Base-by-base conservation (phyloP, 495 filamentous ascomycete species). In the Podospora pseudopauciseta region DNA sequence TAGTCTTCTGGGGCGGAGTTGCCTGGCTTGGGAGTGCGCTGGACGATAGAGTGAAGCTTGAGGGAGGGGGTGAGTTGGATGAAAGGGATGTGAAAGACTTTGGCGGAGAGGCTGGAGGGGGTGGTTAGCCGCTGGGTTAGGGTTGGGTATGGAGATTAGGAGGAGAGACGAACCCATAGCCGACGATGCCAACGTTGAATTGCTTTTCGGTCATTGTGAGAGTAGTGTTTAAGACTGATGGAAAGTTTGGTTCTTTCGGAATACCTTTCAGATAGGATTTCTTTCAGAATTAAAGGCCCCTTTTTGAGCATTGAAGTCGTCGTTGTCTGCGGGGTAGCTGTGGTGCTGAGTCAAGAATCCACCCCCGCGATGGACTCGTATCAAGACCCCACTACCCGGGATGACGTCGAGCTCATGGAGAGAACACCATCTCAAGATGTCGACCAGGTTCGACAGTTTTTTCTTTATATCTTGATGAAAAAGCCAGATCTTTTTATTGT, bases 1-100 rank as follows among this genome's bases (percentile, higher is more conserved):
- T 90, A 84, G 77, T 94, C 92, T 68, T 80, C 88, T 79, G 80
- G 92, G 77, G 69, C 89, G 78, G 92, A 75, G 86, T 86, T n/a
- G 75, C 84, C 60, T 1, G 75, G 64, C 9, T 59, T 30, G 2
- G 71, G 82, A 11, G 73, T 71, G 61, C 93, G 90, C 80, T 97
- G 93, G 53, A 95, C 87, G 70, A 97, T 86, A 65, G 90, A 87
- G 71, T 94, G 86, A 57, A 96, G 86, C 18, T 84, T 87, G 70
- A 95, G 82, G 44, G 85, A 80, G 27, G 90, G 82, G 1, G 89
- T 86, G 27, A 83, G 81, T 54, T 80, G 78, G 75, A 97, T 89
- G 79, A 95, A 91, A 67, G 93, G 93, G 77, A 97, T 94, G 80
- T 96, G 93, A 82, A 96, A 96, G 79, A 90, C 79, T 73, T 94